A percentile compares a stretch with the other conserved stretches of the same genome.
These are phyloP conservation scores for Thalassiosira mediterranea DNA, from an alignment of 352 stramenopile genomes.

Conservation along the genomic window DNA sequence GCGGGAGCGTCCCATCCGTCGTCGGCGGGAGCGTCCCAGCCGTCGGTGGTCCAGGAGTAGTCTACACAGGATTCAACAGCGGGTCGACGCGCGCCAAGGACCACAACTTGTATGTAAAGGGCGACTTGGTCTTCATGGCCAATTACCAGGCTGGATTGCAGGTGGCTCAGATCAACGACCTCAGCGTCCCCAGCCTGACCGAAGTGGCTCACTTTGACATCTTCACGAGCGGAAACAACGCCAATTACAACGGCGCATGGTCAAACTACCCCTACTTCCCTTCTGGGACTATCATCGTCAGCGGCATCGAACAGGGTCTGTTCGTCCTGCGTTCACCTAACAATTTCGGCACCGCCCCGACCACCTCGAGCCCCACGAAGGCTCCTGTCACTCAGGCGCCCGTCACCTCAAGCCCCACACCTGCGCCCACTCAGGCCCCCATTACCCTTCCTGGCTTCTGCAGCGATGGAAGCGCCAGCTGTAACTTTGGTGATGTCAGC, in stretches of 20 bases:
- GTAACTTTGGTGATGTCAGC: no score
- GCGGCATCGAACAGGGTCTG: constrained; percentile 24
- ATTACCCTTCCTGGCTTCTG: no score
- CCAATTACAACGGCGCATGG: constrained; percentile 34
- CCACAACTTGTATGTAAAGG: constrained; percentile 58
- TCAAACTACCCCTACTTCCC: constrained; percentile 49
- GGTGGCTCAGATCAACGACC: constrained; percentile 23
- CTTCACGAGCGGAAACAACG: background rate
- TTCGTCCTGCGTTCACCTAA: no score
- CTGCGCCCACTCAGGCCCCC: no score
- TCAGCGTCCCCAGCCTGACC: background rate
- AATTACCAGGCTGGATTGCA: constrained; percentile 48
- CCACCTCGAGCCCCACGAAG: no score
- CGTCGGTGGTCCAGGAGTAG: no score
- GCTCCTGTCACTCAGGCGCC: no score
- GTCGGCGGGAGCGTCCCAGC: no score
- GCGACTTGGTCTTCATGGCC: constrained; percentile 43
- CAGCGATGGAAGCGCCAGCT: no score
- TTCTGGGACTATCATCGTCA: constrained; percentile 29
- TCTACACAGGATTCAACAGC: constrained; percentile 3
- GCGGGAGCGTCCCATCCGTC: no score
- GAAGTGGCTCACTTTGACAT: constrained; percentile 44
- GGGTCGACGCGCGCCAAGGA: constrained; percentile 26
- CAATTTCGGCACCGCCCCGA: no score
- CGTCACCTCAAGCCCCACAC: no score